Evolutionary conservation across 768 basidiomycete genomes (phyloP), one percentile per base, ranked within the genome.

Genomic region (Suillus variegatus): DNA sequence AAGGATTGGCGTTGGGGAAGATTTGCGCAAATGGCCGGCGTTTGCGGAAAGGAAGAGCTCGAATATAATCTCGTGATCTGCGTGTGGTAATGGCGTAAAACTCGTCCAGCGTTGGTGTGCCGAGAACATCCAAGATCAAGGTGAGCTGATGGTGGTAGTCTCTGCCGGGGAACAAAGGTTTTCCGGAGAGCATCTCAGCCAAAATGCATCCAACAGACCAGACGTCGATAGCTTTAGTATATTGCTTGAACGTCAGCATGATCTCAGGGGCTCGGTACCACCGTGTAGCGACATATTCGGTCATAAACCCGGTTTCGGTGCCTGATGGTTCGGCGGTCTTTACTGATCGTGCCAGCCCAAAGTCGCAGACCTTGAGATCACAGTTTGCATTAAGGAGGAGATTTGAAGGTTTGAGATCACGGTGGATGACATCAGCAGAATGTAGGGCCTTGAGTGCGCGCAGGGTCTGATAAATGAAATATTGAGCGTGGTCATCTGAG

Each of bases 201-300:
- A 95, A 83, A 72, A 94, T 92, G 71, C 92, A 94, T 28, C 92
- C 92, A 40, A 93, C 90, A 12, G 91, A 92, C 92, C 92, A 94
- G 22, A 94, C 85, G 70, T 94, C 92, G 68, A 94, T 93, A n/a
- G 92, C 92, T 81, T 95, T 95, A 61, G 96, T 97, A 80, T 99
- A 99, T 76, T 97, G 92, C 76, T 97, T 97, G 84, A 98, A 99
- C 12, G 95, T 97, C 61, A 99, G 84, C 97, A 99, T 99, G 80
- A 99, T 96, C 77, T 99, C 97, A 0, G 97, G 97, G 0, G 97
- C 97, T 44, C 97, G 89, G 74, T 99, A 99, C 97, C 97, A 99
- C 70, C 97, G 84, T 32, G 97, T 99, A 2, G 97, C 97, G 58
- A 99, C 97, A 73, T 96, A 97, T 88, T 95, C 93, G 2, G 94